Evolutionary conservation across 2,329 filamentous ascomycete genomes (phyloP).

Genomic region (Decorospora gaudefroyi): DNA sequence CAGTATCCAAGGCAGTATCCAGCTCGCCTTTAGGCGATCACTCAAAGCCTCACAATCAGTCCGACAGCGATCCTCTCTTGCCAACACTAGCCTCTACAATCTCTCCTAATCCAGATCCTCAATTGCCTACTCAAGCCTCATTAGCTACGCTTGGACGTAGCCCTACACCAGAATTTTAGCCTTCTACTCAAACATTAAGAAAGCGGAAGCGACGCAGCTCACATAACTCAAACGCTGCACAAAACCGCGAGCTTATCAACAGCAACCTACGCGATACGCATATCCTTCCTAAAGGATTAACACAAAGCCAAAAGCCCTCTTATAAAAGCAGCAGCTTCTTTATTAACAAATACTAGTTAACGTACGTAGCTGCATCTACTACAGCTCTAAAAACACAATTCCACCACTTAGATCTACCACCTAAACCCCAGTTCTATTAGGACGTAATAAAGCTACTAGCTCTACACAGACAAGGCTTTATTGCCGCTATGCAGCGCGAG

Average conservation of each 20-base stretch:
- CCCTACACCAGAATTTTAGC: conserved; percentile 9
- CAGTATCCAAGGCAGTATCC: no score
- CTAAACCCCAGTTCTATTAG: conserved; percentile 11
- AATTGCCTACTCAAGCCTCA: conserved; percentile 3
- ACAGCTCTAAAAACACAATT: conserved; percentile 14
- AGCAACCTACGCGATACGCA: conserved; percentile 8
- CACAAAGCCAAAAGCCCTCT: conserved; percentile 9
- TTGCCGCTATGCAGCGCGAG: conserved; percentile 10
- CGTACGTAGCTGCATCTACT: conserved; percentile 13
- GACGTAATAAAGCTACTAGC: conserved; percentile 16
- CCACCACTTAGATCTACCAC: conserved; percentile 10
- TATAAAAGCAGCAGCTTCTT: conserved; percentile 19
- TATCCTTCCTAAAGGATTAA: conserved; percentile 15
- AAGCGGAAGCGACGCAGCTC: conserved; percentile 10
- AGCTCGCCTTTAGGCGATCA: no score
- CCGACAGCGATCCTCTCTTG: neutral
- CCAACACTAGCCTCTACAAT: conserved; percentile 4
- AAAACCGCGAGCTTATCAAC: conserved; percentile 14
- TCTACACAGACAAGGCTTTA: conserved; percentile 16
- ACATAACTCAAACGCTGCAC: conserved; percentile 9
- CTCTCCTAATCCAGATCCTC: conserved; percentile 9
- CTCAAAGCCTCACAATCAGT: neutral
- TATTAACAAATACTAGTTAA: conserved; percentile 16
- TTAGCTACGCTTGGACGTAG: conserved; percentile 4
- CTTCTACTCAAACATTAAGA: conserved; percentile 11